phyloP scores from a whole-genome alignment of 1,139 yeast species.

The Meyerozyma guilliermondii region DNA sequence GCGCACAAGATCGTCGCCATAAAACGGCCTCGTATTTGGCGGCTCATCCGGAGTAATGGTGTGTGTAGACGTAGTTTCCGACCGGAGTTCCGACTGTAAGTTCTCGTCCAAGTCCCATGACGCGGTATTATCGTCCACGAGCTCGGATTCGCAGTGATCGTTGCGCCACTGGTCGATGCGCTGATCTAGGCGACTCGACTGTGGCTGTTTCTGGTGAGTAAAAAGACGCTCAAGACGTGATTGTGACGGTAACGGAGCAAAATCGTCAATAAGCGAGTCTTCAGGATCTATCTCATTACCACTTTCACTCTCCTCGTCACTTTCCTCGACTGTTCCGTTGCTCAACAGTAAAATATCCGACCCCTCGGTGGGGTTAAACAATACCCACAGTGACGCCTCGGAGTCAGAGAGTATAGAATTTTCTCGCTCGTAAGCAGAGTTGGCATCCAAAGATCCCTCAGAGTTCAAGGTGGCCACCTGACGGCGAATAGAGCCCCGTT shows the following conservation, averaged over 20 bases:
- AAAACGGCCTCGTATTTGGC: conserved; percentile 17
- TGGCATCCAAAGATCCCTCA: not conserved
- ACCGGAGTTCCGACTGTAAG: conserved; percentile 7
- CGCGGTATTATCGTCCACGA: conserved; percentile 39
- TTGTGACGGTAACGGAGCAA: conserved; percentile 12
- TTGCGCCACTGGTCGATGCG: conserved; percentile 15
- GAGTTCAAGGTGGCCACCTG: conserved; percentile 8
- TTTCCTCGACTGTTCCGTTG: conserved; percentile 17
- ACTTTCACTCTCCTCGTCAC: conserved; percentile 7
- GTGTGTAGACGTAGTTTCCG: not conserved
- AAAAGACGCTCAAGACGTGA: conserved; percentile 11
- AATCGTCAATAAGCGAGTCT: conserved; percentile 14
- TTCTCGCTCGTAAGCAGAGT: conserved; percentile 9
- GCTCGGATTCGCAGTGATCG: conserved; percentile 7
- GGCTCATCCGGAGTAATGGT: not conserved
- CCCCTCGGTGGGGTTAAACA: conserved; percentile 33
- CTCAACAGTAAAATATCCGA: conserved; percentile 39
- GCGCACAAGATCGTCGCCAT: conserved; percentile 27
- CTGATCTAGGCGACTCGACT: conserved; percentile 14
- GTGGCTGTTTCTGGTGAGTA: conserved; percentile 4
- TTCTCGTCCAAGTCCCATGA: conserved; percentile 44
- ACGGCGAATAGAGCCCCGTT: conserved; percentile 9
- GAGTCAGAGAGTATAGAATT: conserved; percentile 18
- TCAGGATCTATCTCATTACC: conserved; percentile 16
- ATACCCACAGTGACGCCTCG: conserved; percentile 34